These are phyloP conservation scores for Colletotrichum sp. DNA, from an alignment of 2,329 filamentous ascomycete species.

Conservation along the genomic window DNA sequence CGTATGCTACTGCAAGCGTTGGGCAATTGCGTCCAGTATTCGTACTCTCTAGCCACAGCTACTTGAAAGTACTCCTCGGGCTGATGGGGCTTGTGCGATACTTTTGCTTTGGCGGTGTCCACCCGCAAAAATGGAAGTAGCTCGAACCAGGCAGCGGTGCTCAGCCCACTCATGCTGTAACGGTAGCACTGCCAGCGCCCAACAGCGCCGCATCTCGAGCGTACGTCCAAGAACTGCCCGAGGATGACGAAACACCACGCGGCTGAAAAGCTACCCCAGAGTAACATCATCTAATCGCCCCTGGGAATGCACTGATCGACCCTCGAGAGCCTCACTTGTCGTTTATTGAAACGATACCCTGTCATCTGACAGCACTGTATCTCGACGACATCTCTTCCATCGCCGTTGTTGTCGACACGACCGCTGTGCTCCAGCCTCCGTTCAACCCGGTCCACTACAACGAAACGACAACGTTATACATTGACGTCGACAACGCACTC, in stretches of 20 bases:
- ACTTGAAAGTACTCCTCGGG: neutral
- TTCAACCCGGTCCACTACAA: conserved; percentile 14
- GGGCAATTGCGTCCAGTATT: neutral
- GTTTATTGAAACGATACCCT: conserved; percentile 2
- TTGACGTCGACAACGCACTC: conserved; percentile 5
- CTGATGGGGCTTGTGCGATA: neutral
- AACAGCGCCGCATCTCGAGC: conserved; percentile 6
- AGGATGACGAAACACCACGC: conserved; percentile 22
- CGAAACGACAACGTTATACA: conserved; percentile 21
- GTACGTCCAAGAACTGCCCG: conserved; percentile 3
- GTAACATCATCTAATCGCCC: conserved; percentile 10
- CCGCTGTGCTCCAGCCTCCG: neutral
- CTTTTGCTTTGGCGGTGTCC: neutral
- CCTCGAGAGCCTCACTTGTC: conserved; percentile 6
- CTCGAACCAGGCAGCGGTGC: neutral
- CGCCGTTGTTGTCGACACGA: neutral
- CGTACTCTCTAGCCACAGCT: neutral
- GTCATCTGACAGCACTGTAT: neutral
- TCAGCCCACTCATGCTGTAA: neutral
- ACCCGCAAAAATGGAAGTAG: conserved; percentile 3
- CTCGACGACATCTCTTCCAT: conserved; percentile 7
- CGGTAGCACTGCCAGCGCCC: conserved; percentile 11
- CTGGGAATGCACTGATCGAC: conserved; percentile 10
- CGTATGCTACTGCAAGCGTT: neutral
- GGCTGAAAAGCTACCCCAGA: conserved; percentile 16